Evolutionary conservation across 371 early-diverging fungal species (phyloP), one percentile per base, ranked within the genome.

Genomic region (Mortierella sp.): DNA sequence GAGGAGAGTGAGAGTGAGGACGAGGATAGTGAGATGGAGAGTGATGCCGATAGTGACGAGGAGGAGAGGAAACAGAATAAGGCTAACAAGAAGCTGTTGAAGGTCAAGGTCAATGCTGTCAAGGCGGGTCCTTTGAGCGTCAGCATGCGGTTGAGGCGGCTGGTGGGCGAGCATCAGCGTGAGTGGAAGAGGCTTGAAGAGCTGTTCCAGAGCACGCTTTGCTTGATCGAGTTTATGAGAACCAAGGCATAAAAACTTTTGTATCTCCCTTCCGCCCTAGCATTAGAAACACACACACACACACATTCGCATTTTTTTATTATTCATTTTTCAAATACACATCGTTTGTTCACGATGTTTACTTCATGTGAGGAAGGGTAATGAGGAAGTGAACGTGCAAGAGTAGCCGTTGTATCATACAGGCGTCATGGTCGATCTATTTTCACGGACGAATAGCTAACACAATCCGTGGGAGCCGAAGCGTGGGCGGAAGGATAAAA

Each of bases 141-240:
- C 55, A 81, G 78, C 44, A 70, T 84, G 81, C 85, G 85, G 68
- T 60, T 88, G 77, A 78, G 77, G 77, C 79, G 83, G 71, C 65
- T 88, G 74, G 63, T 89, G 35, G 41, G 56, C 16, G 86, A 84
- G 80, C 91, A 93, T 82, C 78, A 85, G 71, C 76, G 82, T 49
- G 94, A 95, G 78, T 95, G 93, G 91, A 89, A 86, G 54, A 88
- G 93, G 60, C 87, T 95, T 74, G 94, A 96, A 74, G 92, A 91
- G 55, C 91, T 96, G 74, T 92, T 96, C 77, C 94, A 96, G 83
- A 96, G 96, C 87, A 94, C 94, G 70, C 89, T 95, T 71, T 97
- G 97, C 82, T 86, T 97, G 81, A 93, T 97, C 56, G 96, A 96
- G 79, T 96, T 96, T 86, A 91, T 93, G 87, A 90, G 96, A 43